Evolutionary conservation across 768 basidiomycete species (phyloP).

Genomic region (Boletus subparvulus): DNA sequence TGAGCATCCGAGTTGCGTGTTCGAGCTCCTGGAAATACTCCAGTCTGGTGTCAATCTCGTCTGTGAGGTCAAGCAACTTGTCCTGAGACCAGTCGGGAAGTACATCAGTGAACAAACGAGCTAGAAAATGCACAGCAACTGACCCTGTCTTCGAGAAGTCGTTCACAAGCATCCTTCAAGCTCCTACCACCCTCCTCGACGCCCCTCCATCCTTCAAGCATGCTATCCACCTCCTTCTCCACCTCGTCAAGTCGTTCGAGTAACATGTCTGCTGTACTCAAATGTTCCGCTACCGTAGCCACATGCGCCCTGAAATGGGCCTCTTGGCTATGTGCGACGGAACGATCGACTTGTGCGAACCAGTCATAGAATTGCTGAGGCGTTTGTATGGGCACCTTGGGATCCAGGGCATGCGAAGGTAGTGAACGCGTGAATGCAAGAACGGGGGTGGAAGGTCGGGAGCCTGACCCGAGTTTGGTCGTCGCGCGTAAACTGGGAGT

Average conservation of each 20-base stretch:
- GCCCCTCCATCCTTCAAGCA: slow-evolving; percentile 81
- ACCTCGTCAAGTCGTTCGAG: slow-evolving; percentile 72
- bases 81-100: slow-evolving; percentile 48
- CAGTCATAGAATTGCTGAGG: slow-evolving; percentile 98
- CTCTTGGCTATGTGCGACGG: slow-evolving; percentile 92
- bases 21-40: slow-evolving; percentile 97
- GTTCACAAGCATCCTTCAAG: slow-evolving; percentile 88
- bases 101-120: background rate
- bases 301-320: slow-evolving; percentile 88
- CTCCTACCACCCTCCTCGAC: slow-evolving; percentile 94
- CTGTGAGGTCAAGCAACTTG: slow-evolving; percentile 69
- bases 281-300: slow-evolving; percentile 68
- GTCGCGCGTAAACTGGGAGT: slow-evolving; percentile 36
- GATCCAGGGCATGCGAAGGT: slow-evolving; percentile 59
- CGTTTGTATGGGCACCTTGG: slow-evolving; percentile 77
- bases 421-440: slow-evolving; percentile 18
- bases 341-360: slow-evolving; percentile 86
- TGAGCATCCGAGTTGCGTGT: slow-evolving; percentile 88
- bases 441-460: slow-evolving; percentile 48
- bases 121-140: slow-evolving; percentile 25
- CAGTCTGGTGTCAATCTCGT: slow-evolving; percentile 76
- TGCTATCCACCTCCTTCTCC: slow-evolving; percentile 69
- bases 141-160: slow-evolving; percentile 85
- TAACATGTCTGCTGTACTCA: slow-evolving; percentile 75
- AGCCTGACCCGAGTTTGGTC: slow-evolving; percentile 40